These are phyloP conservation scores for Yarrowia divulgata DNA, from an alignment of 805 yeast species.

Conservation along the genomic window DNA sequence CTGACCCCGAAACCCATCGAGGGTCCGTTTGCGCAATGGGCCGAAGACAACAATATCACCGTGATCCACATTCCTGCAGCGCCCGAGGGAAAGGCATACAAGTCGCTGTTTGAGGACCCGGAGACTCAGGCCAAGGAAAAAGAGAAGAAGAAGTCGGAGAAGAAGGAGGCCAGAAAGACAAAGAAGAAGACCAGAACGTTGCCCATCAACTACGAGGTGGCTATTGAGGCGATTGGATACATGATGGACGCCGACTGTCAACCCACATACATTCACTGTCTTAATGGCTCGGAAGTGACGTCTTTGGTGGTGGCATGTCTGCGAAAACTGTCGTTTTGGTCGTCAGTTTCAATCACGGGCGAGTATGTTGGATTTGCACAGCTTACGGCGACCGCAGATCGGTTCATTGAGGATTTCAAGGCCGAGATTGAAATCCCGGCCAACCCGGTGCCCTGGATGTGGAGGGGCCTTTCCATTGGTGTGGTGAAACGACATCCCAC, in stretches of 20 bases:
- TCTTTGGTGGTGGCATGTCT: conserved; percentile 85
- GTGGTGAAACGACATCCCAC: conserved; percentile 65
- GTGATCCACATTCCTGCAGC: conserved; percentile 61
- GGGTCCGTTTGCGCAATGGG: conserved; percentile 60
- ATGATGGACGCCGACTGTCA: conserved; percentile 65
- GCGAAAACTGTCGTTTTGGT: conserved; percentile 85
- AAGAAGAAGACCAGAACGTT: conserved; percentile 80
- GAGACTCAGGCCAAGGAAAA: conserved; percentile 51
- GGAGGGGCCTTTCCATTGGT: conserved; percentile 66
- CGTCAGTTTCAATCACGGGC: conserved; percentile 81
- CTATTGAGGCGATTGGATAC: conserved; percentile 63
- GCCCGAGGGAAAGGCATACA: conserved; percentile 39
- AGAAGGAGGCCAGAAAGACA: conserved; percentile 62
- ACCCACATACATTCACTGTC: conserved; percentile 85
- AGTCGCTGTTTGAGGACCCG: conserved; percentile 21
- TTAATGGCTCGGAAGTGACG: conserved; percentile 88
- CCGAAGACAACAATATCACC: conserved; percentile 60
- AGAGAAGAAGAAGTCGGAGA: conserved; percentile 23
- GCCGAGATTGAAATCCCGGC: conserved; percentile 67
- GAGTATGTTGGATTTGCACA: conserved; percentile 83
- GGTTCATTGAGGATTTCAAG: conserved; percentile 79
- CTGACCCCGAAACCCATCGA: conserved; percentile 76
- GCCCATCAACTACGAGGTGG: conserved; percentile 73
- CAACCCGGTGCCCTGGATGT: conserved; percentile 65
- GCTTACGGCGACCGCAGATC: conserved; percentile 80